Base-by-base conservation (phyloP, 768 basidiomycete species). In the Coprinellus micaceus region DNA sequence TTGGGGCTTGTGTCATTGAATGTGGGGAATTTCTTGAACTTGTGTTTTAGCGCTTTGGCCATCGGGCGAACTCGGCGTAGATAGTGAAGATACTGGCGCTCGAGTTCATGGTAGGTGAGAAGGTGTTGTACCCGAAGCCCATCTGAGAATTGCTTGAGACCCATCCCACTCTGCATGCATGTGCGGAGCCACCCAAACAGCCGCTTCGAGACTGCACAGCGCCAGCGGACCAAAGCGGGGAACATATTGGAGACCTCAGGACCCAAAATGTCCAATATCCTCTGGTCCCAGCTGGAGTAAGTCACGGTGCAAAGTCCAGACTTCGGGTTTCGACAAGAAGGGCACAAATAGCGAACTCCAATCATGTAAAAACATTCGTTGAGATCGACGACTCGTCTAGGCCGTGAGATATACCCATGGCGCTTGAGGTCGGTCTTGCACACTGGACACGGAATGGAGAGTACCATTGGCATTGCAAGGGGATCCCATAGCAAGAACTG, bases 1-100 rank as follows among this genome's bases (percentile, higher is more conserved):
- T 45, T 10, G 0, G 41, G 11, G 10, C 57, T 54, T 0, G 2
- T 24, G 26, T 63, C 59, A 9, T 67, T 59, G 46, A 65, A 70
- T 0, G 60, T 41, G 0, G 56, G 61, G 47, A 70, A 69, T 0
- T 40, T 17, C 9, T 61, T 26, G 26, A 60, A 66, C 30, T 29
- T 52, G 10, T 6, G 22, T 6, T 44, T 21, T 7, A 19, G 13
- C 22, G 9, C 13, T 19, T 21, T 9, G 6, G 19, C 41, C 9
- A 12, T 15, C 10, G 19, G 19, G 41, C 7, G 19, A 21, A 44
- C 41, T 15, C 13, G 9, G 36, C 10, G 9, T 17, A 10, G 9
- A 9, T 7, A 44, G 22, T 9, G 19, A 21, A 44, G 41, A 19
- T 48, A 48, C 24, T 48, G 47, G 9, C 22, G 47, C 9, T 48